Percentiles rank a stretch among this genome's conserved stretches.
These are phyloP conservation scores for Daldinia sp. DNA, from an alignment of 2,329 filamentous ascomycete species.

Conservation along the genomic window DNA sequence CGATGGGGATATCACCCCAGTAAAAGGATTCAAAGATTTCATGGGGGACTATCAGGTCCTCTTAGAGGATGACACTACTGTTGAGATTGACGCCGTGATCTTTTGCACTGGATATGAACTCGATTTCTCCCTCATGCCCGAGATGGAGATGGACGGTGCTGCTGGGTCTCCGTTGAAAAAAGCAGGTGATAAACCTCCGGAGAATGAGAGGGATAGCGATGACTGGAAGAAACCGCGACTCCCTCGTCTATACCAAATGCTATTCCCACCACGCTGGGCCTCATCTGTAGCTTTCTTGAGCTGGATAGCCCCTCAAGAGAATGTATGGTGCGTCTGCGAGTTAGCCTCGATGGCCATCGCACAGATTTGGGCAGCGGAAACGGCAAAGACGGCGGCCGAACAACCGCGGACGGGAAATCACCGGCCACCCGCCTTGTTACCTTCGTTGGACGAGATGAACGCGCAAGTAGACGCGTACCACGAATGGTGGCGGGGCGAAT, in stretches of 20 bases:
- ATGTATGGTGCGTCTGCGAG: conserved; percentile 36
- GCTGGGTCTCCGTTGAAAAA: conserved; percentile 23
- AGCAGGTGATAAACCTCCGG: conserved; percentile 1
- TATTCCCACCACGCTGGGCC: conserved; percentile 38
- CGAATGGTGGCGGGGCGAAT: conserved; percentile 41
- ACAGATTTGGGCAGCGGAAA: too few species aligned
- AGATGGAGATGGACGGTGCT: conserved; percentile 38
- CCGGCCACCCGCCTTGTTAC: conserved; percentile 32
- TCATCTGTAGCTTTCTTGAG: conserved; percentile 37
- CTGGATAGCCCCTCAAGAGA: conserved; percentile 37
- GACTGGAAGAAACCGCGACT: conserved; percentile 19
- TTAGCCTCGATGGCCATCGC: conserved; percentile 50
- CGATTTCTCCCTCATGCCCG: conserved; percentile 38
- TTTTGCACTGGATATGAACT: conserved; percentile 38
- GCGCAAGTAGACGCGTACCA: conserved; percentile 41
- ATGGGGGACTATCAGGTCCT: conserved; percentile 24
- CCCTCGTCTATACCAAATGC: conserved; percentile 38
- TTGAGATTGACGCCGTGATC: conserved; percentile 37
- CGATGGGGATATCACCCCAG: conserved; percentile 24
- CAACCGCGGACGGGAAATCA: background rate
- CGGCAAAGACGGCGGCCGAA: too few species aligned
- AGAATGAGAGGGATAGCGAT: background rate
- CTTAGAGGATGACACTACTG: conserved; percentile 21
- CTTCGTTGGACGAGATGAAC: conserved; percentile 39
- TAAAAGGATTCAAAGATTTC: conserved; percentile 36